Evolutionary conservation across 805 yeast genomes (phyloP), one percentile per base, ranked within the genome.

Genomic region (Cyberlindnera meyerae): DNA sequence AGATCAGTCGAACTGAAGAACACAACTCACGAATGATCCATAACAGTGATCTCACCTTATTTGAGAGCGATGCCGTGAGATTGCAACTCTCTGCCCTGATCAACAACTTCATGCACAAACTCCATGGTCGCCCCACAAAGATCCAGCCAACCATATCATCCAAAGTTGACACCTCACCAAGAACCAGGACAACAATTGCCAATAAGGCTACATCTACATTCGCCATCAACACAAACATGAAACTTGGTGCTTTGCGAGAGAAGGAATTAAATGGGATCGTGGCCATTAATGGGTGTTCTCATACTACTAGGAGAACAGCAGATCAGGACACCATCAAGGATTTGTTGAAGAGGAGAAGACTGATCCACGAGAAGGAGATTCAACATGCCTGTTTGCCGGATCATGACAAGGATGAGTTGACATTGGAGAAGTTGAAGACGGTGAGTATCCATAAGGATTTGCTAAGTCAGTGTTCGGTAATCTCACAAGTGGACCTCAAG

Each of bases 401-500:
- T 4, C 25, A 30, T 18, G 21, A 18, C 8, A 27, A 28, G 6
- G 27, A 36, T 16, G 40, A 17, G 8, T 26, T 34, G 20, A 37
- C 39, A 4, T 34, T 46, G 18, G 42, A 39, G 6, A 14, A 36
- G 11, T 14, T 36, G n/a, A 8, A 34, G 18, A 12, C 17, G 3
- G 34, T 31, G 14, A 30, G 33, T 15, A 42, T 51, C 3, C 31
- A 42, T 1, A 52, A 47, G 24, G 47, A 51, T 4, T 42, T 54
- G 5, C 31, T 63, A 15, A 4, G 4, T 2, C 31, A 48, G 3
- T 55, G 57, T 31, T 41, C 48, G 7, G 66, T 77, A 1, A 61
- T 81, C 6, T 64, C 70, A 4, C 95, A 85, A 52, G 59, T 83
- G 3, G 85, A 77, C 31, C 50, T 58, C 4, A 82, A 80, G 51